Evolutionary conservation across 352 stramenopile genomes (phyloP), one percentile per base, ranked within the genome.

Genomic region (Pythium biforme): DNA sequence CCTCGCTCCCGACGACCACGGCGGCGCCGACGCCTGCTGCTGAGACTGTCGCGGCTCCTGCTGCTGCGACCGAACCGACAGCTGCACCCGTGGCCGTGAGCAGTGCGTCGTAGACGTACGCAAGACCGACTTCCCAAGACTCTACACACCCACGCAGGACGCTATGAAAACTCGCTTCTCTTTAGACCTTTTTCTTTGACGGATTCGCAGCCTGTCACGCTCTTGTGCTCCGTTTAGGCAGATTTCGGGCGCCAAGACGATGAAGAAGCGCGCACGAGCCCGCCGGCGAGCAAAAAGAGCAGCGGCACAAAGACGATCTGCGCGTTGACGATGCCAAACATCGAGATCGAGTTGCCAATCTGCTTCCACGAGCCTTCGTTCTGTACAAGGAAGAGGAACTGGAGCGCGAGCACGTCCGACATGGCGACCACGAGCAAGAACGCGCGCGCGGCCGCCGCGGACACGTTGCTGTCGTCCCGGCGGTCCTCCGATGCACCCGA

Each of bases 311-410:
- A 94, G 4, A 94, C 79, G 53, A 90, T 85, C 53, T 89, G 81
- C 12, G 81, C 79, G 60, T 94, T 94, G 51, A 90, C 85, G 53
- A 94, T 89, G 45, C 85, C 85, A 66, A 89, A 94, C 76, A 89
- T 90, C 11, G 83, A 92, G 52, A 94, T 94, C 31, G 82, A 92
- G 64, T 95, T 95, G 31, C 86, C 86, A 48, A 95, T 95, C 56
- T 93, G 77, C 54, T 93, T 92, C 86, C 86, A 95, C 50, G 80
- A 91, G 61, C 86, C 86, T 81, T 95, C 81, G 69, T 95, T 86
- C 40, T 80, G 75, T 20, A 95, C 86, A 25, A 89, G 65, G 57
- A 92, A 95, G 20, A 95, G 74, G 39, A 95, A 92, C 40, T 95
- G 86, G 17, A 95, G 67, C 50, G 86, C 83, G 25, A 95, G 63